Percentiles rank a stretch among this genome's conserved stretches.
These are phyloP conservation scores for Candida cerambycidarum DNA, from an alignment of 805 yeast genomes.

Conservation along the genomic window DNA sequence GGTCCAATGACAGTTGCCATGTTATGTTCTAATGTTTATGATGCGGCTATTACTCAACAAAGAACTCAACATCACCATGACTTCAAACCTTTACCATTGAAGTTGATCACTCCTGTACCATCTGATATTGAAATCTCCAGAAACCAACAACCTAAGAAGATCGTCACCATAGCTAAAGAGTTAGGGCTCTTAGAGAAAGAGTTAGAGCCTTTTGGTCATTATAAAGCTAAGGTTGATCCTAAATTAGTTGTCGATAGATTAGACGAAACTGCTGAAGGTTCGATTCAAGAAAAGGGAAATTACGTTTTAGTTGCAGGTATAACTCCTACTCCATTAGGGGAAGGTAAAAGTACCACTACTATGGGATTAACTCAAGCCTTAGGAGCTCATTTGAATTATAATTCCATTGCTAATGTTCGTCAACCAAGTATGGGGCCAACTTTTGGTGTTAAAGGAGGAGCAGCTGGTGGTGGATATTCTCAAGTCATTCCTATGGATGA, in stretches of 20 bases:
- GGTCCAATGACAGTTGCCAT: conserved; percentile 92
- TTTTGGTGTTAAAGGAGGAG: conserved; percentile 87
- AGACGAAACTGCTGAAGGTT: conserved; percentile 66
- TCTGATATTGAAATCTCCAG: conserved; percentile 79
- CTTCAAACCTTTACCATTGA: conserved; percentile 55
- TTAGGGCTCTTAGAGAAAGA: conserved; percentile 66
- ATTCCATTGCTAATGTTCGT: conserved; percentile 78
- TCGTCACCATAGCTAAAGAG: conserved; percentile 66
- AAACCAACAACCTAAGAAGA: conserved; percentile 69
- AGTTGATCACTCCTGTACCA: conserved; percentile 67
- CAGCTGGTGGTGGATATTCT: conserved; percentile 88
- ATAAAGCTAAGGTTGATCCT: conserved; percentile 73
- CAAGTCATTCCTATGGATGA: conserved; percentile 90
- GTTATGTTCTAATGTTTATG: conserved; percentile 68
- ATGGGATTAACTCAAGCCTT: conserved; percentile 80
- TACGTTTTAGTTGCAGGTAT: conserved; percentile 79
- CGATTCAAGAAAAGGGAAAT: conserved; percentile 60
- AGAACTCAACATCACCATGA: conserved; percentile 46
- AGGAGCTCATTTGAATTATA: conserved; percentile 69
- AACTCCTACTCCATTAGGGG: conserved; percentile 85
- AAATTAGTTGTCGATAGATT: conserved; percentile 40
- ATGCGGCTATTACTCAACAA: conserved; percentile 63
- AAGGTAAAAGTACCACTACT: conserved; percentile 83
- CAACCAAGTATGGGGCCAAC: conserved; percentile 91
- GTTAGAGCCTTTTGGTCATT: conserved; percentile 71